phyloP scores from a whole-genome alignment of 176 grass and related monocot species.

The Paspalum vaginatum region DNA sequence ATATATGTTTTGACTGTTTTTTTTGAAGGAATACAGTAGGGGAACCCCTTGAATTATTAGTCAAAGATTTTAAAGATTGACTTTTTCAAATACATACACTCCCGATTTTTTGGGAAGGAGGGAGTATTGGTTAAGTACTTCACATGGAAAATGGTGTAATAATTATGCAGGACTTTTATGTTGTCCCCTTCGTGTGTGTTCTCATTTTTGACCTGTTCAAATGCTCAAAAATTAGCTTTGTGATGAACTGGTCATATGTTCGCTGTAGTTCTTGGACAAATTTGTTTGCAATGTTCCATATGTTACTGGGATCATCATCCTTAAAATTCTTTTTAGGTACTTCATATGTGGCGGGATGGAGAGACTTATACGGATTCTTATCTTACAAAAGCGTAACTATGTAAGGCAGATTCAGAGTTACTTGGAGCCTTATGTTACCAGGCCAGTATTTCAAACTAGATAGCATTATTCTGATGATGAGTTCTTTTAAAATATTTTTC shows the following conservation, averaged over 20 bases:
- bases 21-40: no score
- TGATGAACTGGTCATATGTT: constrained; percentile 3
- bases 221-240: background rate
- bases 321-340: constrained; percentile 63
- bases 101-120: no score
- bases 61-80: no score
- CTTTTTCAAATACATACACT: no score
- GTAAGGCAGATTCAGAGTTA: constrained; percentile 59
- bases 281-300: constrained; percentile 30
- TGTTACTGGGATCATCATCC: constrained; percentile 32
- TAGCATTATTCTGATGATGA: constrained; percentile 12
- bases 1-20: no score
- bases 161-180: background rate
- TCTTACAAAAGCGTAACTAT: constrained; percentile 92
- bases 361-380: constrained; percentile 84
- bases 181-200: constrained; percentile 3
- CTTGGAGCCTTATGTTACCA: constrained; percentile 25
- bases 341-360: constrained; percentile 91
- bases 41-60: no score
- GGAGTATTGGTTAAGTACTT: no score
- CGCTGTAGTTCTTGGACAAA: constrained; percentile 9
- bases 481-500: constrained; percentile 40
- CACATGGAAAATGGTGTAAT: no score
- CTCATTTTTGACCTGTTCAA: constrained; percentile 15
- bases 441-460: constrained; percentile 11